Evolutionary conservation across 1,284 basidiomycete species (phyloP).

Genomic region (Cryptococcus sp.): DNA sequence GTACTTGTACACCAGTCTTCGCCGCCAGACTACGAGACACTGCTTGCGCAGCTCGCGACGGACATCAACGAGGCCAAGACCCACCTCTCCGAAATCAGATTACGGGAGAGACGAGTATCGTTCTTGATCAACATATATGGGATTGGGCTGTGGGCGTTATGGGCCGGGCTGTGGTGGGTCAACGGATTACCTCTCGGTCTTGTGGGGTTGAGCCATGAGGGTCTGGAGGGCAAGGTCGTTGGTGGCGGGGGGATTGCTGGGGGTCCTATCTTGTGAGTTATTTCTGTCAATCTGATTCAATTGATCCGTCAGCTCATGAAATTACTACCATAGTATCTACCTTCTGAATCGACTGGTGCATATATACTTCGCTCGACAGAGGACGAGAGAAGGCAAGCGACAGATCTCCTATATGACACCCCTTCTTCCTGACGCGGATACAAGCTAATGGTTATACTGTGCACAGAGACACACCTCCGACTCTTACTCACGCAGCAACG

Average conservation of each 20-base stretch:
- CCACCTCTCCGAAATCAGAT: conserved; percentile 80
- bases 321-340: conserved; percentile 63
- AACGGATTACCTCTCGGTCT: conserved; percentile 61
- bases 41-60: conserved; percentile 55
- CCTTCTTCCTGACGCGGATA: background rate
- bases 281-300: too few relatives aligned
- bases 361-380: conserved; percentile 82
- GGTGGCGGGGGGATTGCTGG: conserved; percentile 62
- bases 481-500: conserved; percentile 75
- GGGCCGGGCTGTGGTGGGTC: conserved; percentile 80
- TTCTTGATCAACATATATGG: conserved; percentile 81
- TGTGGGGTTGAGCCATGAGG: conserved; percentile 35
- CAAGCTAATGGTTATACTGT: background rate
- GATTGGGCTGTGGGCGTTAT: conserved; percentile 74
- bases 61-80: conserved; percentile 62
- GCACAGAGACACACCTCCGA: conserved; percentile 75
- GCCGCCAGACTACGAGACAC: conserved; percentile 58
- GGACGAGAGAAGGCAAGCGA: conserved; percentile 76
- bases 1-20: conserved; percentile 32
- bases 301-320: background rate
- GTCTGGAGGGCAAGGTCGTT: conserved; percentile 57
- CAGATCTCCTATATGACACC: background rate
- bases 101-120: conserved; percentile 79
- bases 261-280: conserved; percentile 76
- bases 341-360: conserved; percentile 80